phyloP scores from a whole-genome alignment of 805 yeast species.

The Danielozyma ontarioensis region DNA sequence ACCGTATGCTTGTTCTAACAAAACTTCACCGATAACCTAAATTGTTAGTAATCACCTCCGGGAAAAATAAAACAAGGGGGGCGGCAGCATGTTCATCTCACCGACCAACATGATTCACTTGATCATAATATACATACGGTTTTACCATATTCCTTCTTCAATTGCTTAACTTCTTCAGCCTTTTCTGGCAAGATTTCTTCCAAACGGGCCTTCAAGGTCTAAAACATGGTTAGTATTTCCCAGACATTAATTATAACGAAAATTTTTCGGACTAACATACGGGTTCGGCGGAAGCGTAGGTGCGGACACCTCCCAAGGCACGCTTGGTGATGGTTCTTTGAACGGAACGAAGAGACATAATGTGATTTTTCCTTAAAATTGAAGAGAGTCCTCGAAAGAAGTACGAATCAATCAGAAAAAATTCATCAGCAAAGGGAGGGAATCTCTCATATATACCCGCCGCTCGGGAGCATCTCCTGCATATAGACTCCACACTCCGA shows the following conservation, averaged over 20 bases:
- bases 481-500: background rate
- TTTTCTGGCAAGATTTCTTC: slow-evolving; percentile 88
- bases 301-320: slow-evolving; percentile 17
- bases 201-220: slow-evolving; percentile 89
- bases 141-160: slow-evolving; percentile 87
- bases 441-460: background rate
- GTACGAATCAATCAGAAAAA: too few species aligned
- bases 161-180: slow-evolving; percentile 84
- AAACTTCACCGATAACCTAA: slow-evolving; percentile 42
- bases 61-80: background rate
- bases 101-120: background rate
- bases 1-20: slow-evolving; percentile 48
- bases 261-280: slow-evolving; percentile 9
- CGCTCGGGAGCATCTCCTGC: background rate
- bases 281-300: slow-evolving; percentile 36
- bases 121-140: slow-evolving; percentile 42
- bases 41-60: slow-evolving; percentile 7
- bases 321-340: slow-evolving; percentile 16
- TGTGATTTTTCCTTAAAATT: too few species aligned
- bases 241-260: background rate
- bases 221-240: slow-evolving; percentile 9
- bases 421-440: too few species aligned
- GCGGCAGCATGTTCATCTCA: background rate
- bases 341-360: background rate
- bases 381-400: too few species aligned